Evolutionary conservation across 306 rosid species (phyloP).

Genomic region (Argentina anserina): DNA sequence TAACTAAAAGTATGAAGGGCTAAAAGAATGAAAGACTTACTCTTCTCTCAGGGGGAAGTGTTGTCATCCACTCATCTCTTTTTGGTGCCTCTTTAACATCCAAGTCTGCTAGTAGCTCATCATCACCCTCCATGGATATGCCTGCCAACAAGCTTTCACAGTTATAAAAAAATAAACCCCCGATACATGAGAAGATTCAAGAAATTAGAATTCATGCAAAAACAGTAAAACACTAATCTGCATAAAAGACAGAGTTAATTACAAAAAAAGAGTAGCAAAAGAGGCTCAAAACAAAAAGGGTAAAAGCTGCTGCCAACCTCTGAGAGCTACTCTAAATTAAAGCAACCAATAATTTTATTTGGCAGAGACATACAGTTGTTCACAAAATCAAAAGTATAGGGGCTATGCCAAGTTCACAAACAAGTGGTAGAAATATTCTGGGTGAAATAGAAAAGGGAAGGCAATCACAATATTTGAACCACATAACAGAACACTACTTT

Average conservation of each 20-base stretch:
- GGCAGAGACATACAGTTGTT: not conserved
- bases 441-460: not conserved
- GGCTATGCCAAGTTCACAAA: not conserved
- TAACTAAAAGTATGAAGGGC: too few species aligned
- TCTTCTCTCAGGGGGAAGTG: conserved; percentile 80
- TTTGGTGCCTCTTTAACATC: conserved; percentile 67
- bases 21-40: conserved; percentile 37
- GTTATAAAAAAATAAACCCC: conserved; percentile 19
- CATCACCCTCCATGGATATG: conserved; percentile 98
- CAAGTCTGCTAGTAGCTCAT: conserved; percentile 69
- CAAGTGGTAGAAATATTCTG: not conserved
- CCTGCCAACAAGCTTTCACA: conserved; percentile 41
- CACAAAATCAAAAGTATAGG: not conserved
- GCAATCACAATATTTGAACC: not conserved
- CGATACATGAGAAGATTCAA: not conserved
- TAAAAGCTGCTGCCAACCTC: not conserved
- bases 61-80: conserved; percentile 98
- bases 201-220: not conserved
- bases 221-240: not conserved
- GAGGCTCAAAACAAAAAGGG: not conserved
- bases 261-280: not conserved
- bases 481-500: not conserved
- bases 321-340: not conserved
- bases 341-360: not conserved
- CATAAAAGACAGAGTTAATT: not conserved